Evolutionary conservation across 1,284 basidiomycete genomes (phyloP), one percentile per base, ranked within the genome.

Genomic region (Ceratobasidium sp.): DNA sequence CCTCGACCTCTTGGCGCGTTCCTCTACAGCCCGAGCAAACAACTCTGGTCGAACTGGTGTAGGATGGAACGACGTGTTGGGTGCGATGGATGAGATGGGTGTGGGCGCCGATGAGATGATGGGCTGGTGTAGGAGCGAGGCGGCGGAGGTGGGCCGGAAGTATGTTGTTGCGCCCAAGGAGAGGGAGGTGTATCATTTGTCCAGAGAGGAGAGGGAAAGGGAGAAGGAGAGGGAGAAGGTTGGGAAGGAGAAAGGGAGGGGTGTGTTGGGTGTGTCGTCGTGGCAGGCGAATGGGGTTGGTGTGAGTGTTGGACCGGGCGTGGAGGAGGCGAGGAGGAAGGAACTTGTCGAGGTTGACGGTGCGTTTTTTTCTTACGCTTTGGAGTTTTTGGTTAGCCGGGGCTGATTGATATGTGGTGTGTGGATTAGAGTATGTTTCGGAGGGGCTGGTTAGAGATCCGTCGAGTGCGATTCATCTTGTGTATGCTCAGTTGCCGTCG

Each of bases 11-110:
- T 85, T 94, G 17, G 86, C 91, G 1, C 85, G 88, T 1, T 90
- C 92, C 15, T 91, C 90, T 81, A 90, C 90, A 28, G 90, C 89
- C 82, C 92, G 92, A 81, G 91, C 93, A 0, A 88, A 92, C 79
- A 92, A 93, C 81, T 88, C 92, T 6, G 93, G 92, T 15, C 85
- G 93, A 68, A 86, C 46, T 3, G 64, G 73, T 28, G 82, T 93
- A 6, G 89, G 88, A 12, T 84, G 87, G 1, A 84, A 85, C 67
- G 93, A 94, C 84, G 89, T 90, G 7, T 80, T 91, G 1, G 86
- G 86, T n/a, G 92, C 91, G 2, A 85, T 94, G 40, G 89, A 89
- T n/a, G 93, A 94, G 76, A 85, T 94, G 15, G 93, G 93, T 26
- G 87, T 92, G 0, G 88, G 86, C 64, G 77, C 92, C n/a, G 89